Evolutionary conservation across 352 stramenopile genomes (phyloP).

Genomic region (Halophytophthora batemanensis): DNA sequence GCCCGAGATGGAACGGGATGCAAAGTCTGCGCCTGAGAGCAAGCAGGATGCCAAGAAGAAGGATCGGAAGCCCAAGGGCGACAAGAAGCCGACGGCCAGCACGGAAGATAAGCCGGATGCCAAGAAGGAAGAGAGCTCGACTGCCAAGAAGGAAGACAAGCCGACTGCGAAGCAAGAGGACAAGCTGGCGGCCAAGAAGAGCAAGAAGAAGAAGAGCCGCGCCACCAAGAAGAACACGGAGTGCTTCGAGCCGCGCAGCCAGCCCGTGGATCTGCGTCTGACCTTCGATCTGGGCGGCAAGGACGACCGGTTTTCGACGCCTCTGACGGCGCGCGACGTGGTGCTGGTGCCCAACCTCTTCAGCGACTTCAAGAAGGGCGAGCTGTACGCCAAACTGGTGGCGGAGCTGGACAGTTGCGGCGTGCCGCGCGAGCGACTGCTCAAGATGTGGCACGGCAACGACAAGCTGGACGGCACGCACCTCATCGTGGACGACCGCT

Average conservation of each 20-base stretch:
- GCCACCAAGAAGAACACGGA: constrained; percentile 79
- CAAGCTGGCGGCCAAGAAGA: constrained; percentile 23
- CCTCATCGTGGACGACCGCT: constrained; percentile 91
- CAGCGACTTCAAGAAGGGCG: constrained; percentile 65
- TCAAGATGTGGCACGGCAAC: constrained; percentile 85
- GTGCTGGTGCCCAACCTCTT: constrained; percentile 74
- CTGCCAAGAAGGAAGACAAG: constrained; percentile 18
- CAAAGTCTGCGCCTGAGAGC: not conserved
- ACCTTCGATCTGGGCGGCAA: constrained; percentile 61
- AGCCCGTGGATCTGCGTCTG: constrained; percentile 66
- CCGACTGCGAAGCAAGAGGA: constrained; percentile 9
- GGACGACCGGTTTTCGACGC: constrained; percentile 55
- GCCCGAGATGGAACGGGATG: constrained; percentile 1
- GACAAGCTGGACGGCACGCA: constrained; percentile 91
- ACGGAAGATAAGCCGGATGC: constrained; percentile 6
- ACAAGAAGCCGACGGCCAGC: no score
- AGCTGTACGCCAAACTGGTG: constrained; percentile 69
- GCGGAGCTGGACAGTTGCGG: constrained; percentile 62
- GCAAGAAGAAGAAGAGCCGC: constrained; percentile 37
- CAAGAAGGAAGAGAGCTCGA: no score
- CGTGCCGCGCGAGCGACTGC: constrained; percentile 56
- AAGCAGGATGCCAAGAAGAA: constrained; percentile 20
- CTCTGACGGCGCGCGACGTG: constrained; percentile 57
- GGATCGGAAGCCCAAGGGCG: constrained; percentile 13
- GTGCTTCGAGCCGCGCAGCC: constrained; percentile 64